Evolutionary conservation across 352 stramenopile species (phyloP).

Genomic region (Vaucheria bursata): DNA sequence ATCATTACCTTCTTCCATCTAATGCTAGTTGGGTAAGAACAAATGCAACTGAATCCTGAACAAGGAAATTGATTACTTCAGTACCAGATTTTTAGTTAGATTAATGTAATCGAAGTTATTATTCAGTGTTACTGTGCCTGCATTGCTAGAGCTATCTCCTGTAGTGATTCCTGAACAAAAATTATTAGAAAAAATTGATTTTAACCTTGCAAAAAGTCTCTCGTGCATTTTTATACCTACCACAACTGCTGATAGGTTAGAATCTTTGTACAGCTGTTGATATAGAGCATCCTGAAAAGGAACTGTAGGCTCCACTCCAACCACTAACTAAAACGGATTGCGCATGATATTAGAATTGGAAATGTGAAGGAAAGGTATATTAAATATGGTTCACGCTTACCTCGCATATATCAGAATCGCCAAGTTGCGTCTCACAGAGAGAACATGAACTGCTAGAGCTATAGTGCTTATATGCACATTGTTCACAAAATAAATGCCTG

Average conservation of each 20-base stretch:
- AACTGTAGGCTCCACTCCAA: constrained; percentile 4
- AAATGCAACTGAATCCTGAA: constrained; percentile 28
- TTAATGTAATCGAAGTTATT: too few species aligned
- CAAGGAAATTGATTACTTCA: too few species aligned
- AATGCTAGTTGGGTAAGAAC: constrained; percentile 32
- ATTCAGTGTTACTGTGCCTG: too few species aligned
- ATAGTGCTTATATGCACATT: constrained; percentile 40
- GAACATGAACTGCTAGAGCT: constrained; percentile 35
- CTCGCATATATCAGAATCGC: constrained; percentile 29
- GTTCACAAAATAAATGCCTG: constrained; percentile 41
- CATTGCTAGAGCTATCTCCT: neutral
- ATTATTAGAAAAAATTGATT: too few species aligned
- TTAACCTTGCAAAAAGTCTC: too few species aligned
- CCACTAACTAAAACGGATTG: neutral
- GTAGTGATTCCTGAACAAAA: neutral
- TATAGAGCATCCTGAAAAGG: constrained; percentile 5
- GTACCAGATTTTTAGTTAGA: too few species aligned
- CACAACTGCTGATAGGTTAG: constrained; percentile 21
- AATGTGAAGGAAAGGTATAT: neutral
- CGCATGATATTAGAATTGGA: neutral
- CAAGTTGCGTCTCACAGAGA: constrained; percentile 15
- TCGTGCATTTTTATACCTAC: too few species aligned
- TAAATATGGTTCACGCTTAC: neutral
- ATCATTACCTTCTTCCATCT: constrained; percentile 7
- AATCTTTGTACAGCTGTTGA: constrained; percentile 39